phyloP scores from a whole-genome alignment of 2,329 filamentous ascomycete species.

The Diaporthe citriasiana region DNA sequence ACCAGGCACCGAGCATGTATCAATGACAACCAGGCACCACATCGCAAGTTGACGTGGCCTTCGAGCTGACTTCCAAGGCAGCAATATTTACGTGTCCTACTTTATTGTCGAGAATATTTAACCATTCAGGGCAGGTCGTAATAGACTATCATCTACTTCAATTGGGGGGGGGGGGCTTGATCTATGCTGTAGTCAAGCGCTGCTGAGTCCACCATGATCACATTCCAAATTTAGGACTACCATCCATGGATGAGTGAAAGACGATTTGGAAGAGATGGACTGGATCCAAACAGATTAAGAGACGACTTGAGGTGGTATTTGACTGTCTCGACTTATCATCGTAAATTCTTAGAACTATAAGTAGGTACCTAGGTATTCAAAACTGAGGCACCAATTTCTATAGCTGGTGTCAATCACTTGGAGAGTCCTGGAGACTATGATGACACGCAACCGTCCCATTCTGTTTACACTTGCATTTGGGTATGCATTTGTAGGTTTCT shows the following conservation, averaged over 20 bases:
- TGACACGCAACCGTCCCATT: background rate
- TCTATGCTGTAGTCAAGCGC: too few species aligned
- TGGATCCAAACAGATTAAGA: too few species aligned
- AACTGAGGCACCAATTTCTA: background rate
- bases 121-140: too few species aligned
- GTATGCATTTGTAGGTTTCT: background rate
- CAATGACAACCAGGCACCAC: background rate
- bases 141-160: background rate
- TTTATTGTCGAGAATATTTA: accelerated
- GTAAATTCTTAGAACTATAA: background rate
- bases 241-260: too few species aligned
- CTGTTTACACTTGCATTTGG: background rate
- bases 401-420: background rate
- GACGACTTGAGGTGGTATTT: too few species aligned
- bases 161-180: background rate
- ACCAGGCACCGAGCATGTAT: slow-evolving; percentile 17
- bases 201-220: background rate
- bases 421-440: background rate
- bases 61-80: slow-evolving; percentile 1
- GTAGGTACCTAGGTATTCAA: background rate
- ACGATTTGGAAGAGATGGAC: too few species aligned
- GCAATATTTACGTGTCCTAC: background rate
- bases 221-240: background rate
- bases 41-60: background rate
- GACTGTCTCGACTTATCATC: background rate